phyloP scores from a whole-genome alignment of 108 stramenopile genomes.

The Cyclotella choctawhatcheeana region DNA sequence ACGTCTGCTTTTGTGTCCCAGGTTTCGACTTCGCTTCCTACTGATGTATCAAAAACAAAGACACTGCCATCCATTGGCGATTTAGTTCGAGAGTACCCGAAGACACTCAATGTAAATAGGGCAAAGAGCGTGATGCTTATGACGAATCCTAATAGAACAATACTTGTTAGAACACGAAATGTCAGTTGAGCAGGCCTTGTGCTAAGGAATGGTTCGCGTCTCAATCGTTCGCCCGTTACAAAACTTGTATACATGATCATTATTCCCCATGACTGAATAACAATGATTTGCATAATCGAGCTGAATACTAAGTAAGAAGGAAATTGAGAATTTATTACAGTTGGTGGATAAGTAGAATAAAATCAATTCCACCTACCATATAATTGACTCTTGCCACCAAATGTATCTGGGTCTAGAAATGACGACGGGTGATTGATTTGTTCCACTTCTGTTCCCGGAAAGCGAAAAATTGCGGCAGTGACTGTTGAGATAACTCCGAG shows the following conservation, averaged over 20 bases:
- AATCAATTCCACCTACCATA: too few species aligned
- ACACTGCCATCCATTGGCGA: conserved; percentile 12
- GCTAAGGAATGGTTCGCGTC: conserved; percentile 74
- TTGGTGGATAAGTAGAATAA: too few species aligned
- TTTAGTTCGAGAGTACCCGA: conserved; percentile 27
- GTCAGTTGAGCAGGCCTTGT: conserved; percentile 85
- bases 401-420: conserved; percentile 45
- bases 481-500: conserved; percentile 57
- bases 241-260: conserved; percentile 59
- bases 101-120: conserved; percentile 12
- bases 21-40: conserved; percentile 28
- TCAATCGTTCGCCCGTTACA: conserved; percentile 61
- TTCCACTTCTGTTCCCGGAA: conserved; percentile 46
- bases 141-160: conserved; percentile 40
- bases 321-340: too few species aligned
- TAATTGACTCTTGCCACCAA: conserved; percentile 47
- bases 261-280: conserved; percentile 61
- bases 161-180: conserved; percentile 58
- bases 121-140: conserved; percentile 42
- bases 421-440: conserved; percentile 22
- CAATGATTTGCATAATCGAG: conserved; percentile 58
- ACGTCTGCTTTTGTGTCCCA: conserved; percentile 47
- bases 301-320: too few species aligned
- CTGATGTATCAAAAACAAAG: conserved; percentile 40
- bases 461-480: conserved; percentile 53